phyloP scores from a whole-genome alignment of 2,329 filamentous ascomycete genomes.

The Aureobasidium melanogenum region DNA sequence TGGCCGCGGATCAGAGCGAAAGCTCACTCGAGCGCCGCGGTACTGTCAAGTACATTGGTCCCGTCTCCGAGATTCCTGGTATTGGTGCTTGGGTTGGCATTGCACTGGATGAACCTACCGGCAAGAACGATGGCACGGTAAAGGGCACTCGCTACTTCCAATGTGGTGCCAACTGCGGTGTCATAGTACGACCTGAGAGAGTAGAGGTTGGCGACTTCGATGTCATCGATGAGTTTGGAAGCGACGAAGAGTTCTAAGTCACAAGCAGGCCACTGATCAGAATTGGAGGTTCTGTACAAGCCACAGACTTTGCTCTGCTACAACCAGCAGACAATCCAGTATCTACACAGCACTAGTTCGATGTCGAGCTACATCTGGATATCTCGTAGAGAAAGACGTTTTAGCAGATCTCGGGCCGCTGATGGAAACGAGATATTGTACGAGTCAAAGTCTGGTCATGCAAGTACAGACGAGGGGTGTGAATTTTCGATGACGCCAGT shows the following conservation, averaged over 20 bases:
- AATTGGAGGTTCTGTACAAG: neutral
- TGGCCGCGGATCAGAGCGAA: constrained; percentile 49
- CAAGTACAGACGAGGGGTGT: neutral
- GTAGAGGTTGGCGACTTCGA: constrained; percentile 69
- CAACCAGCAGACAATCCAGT: too few species aligned
- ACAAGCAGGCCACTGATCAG: neutral
- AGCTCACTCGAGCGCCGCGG: constrained; percentile 48
- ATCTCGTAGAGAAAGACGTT: neutral
- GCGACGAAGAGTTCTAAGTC: constrained; percentile 58
- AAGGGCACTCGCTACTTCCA: constrained; percentile 60
- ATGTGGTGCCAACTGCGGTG: constrained; percentile 59
- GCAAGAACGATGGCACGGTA: constrained; percentile 74
- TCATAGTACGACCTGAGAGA: constrained; percentile 70
- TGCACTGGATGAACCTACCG: constrained; percentile 65
- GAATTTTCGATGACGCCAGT: neutral
- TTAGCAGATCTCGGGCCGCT: neutral
- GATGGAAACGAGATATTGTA: neutral
- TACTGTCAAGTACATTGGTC: constrained; percentile 61
- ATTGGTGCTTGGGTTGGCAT: constrained; percentile 63
- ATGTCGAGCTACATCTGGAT: neutral
- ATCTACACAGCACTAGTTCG: neutral
- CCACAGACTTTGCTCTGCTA: too few species aligned
- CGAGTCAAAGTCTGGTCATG: neutral
- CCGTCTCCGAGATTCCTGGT: constrained; percentile 61
- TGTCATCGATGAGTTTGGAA: constrained; percentile 57